phyloP scores from a whole-genome alignment of 768 basidiomycete genomes.

The Trametes cinnabarina region DNA sequence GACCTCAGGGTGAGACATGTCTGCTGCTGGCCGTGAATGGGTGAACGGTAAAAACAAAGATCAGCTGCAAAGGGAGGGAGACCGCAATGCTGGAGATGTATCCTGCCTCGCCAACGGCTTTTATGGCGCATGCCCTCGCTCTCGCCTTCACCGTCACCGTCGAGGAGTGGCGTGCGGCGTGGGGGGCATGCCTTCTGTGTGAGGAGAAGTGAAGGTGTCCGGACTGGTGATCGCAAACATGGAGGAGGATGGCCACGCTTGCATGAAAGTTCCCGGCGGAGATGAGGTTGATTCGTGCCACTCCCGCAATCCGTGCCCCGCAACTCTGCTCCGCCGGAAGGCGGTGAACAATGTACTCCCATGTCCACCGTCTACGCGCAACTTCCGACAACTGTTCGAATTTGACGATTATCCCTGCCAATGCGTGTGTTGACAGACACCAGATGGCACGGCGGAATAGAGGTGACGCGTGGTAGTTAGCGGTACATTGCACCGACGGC shows the following conservation, averaged over 20 bases:
- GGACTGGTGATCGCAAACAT: conserved; percentile 8
- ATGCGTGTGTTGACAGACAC: too few species aligned
- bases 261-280: conserved; percentile 9
- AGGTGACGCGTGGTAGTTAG: too few species aligned
- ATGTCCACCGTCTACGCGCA: too few species aligned
- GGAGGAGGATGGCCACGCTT: neutral
- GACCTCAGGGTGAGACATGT: conserved; percentile 48
- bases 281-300: conserved; percentile 2
- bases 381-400: too few species aligned
- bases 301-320: neutral
- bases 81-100: conserved; percentile 20
- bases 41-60: neutral
- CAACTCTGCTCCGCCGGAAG: neutral
- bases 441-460: too few species aligned
- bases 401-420: too few species aligned
- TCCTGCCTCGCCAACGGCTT: neutral
- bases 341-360: neutral
- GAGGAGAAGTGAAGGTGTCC: neutral
- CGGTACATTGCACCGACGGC: neutral
- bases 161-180: conserved; percentile 6
- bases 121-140: neutral
- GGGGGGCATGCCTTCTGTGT: conserved; percentile 1
- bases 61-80: conserved; percentile 9
- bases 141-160: neutral
- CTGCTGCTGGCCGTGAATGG: conserved; percentile 1